phyloP scores from a whole-genome alignment of 1,284 basidiomycete species.

The Porodaedalea pini region DNA sequence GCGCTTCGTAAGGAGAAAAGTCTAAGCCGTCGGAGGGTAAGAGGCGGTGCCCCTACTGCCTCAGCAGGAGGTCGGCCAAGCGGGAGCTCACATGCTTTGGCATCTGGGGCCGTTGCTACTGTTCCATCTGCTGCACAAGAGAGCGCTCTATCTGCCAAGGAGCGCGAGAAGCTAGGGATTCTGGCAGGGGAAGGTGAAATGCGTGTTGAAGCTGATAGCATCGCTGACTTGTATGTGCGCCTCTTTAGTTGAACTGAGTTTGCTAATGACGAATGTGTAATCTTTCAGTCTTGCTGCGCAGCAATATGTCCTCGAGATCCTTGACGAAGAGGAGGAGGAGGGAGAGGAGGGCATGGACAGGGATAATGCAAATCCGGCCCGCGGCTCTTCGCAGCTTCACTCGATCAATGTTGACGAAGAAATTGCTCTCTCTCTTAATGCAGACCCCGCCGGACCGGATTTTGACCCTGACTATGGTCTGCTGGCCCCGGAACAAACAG shows the following conservation, averaged over 20 bases:
- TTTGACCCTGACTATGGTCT: conserved; percentile 85
- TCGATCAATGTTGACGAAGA: conserved; percentile 34
- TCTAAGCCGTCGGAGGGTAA: conserved; percentile 54
- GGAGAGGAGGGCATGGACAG: conserved; percentile 6
- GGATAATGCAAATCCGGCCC: neutral
- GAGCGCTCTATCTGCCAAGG: conserved; percentile 19
- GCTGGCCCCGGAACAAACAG: conserved; percentile 73
- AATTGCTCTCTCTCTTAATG: conserved; percentile 21
- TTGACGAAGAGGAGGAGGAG: conserved; percentile 26
- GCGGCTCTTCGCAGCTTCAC: conserved; percentile 27
- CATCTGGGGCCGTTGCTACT: neutral
- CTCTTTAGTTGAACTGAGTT: neutral
- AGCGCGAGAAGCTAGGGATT: conserved; percentile 27
- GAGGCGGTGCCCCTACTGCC: conserved; percentile 57
- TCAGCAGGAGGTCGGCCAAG: conserved; percentile 25
- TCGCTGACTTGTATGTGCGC: conserved; percentile 55
- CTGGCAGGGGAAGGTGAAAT: conserved; percentile 38
- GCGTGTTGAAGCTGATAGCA: conserved; percentile 50
- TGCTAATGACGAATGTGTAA: neutral
- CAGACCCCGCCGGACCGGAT: conserved; percentile 35
- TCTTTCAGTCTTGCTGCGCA: conserved; percentile 14
- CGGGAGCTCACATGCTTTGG: conserved; percentile 25
- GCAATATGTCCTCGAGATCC: conserved; percentile 12
- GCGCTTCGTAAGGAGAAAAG: conserved; percentile 50
- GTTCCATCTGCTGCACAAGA: conserved; percentile 9